phyloP scores from a whole-genome alignment of 768 basidiomycete species.

The Russula ochroleuca region DNA sequence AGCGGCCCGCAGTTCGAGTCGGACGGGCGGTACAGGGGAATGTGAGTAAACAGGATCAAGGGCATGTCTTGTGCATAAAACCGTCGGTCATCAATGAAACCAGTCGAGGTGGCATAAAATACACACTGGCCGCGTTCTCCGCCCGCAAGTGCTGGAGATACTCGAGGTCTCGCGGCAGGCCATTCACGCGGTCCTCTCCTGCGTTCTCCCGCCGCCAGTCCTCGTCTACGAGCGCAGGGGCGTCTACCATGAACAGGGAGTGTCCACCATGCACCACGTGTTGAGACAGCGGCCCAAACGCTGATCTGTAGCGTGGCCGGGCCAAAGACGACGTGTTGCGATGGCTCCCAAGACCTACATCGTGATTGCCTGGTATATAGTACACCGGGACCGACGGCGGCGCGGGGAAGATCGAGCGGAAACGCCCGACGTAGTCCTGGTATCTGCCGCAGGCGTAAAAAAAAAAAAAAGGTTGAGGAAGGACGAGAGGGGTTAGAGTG shows the following conservation, averaged over 20 bases:
- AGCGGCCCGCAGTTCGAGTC: conserved; percentile 68
- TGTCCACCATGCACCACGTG: conserved; percentile 64
- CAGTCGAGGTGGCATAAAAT: conserved; percentile 25
- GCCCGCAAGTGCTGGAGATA: conserved; percentile 9
- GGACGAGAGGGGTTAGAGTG: conserved; percentile 6
- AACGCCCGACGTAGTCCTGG: conserved; percentile 60
- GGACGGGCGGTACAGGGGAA: conserved; percentile 77
- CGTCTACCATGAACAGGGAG: conserved; percentile 67
- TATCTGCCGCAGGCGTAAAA: conserved; percentile 49
- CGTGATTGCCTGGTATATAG: conserved; percentile 89
- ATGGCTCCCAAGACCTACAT: conserved; percentile 51
- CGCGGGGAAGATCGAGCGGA: conserved; percentile 63
- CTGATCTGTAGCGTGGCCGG: conserved; percentile 54
- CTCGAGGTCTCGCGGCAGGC: conserved; percentile 36
- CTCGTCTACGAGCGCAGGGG: conserved; percentile 71
- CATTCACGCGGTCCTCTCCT: conserved; percentile 42
- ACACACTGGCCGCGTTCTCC: not conserved
- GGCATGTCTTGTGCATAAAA: conserved; percentile 2
- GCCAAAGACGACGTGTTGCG: conserved; percentile 30
- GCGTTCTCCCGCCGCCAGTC: conserved; percentile 48
- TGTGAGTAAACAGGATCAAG: conserved; percentile 58
- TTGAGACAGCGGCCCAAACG: conserved; percentile 74
- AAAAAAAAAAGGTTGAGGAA: not conserved
- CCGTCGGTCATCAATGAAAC: conserved; percentile 24
- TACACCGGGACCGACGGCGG: conserved; percentile 48